Evolutionary conservation across 2,329 filamentous ascomycete species (phyloP).

Genomic region (Neurospora sp.): DNA sequence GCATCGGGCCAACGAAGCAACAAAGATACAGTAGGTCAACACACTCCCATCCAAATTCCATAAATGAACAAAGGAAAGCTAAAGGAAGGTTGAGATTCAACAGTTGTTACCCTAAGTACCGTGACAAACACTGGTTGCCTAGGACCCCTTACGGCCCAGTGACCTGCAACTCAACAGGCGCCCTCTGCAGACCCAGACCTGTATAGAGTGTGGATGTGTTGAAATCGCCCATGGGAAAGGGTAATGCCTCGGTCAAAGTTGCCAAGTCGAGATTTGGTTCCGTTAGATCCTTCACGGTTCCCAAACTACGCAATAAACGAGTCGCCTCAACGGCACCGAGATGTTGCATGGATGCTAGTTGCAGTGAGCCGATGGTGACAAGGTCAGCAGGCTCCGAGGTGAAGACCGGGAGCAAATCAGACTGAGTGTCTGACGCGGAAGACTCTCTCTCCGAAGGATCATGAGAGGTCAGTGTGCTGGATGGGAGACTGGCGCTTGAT

Average conservation of each 20-base stretch:
- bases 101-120: not conserved
- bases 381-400: slow-evolving; percentile 11
- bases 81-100: not conserved
- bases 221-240: slow-evolving; percentile 1
- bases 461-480: not conserved
- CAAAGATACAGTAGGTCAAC: not conserved
- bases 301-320: slow-evolving; percentile 6
- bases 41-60: not conserved
- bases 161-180: not conserved
- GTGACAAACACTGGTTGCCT: not conserved
- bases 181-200: not conserved
- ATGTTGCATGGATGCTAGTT: slow-evolving; percentile 15
- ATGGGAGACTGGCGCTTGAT: slow-evolving; percentile 5
- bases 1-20: not conserved
- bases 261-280: not conserved
- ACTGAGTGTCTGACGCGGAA: slow-evolving; percentile 1
- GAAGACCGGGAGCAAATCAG: slow-evolving; percentile 8
- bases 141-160: not conserved
- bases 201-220: not conserved
- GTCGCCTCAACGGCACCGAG: slow-evolving; percentile 9
- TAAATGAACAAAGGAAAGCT: not conserved
- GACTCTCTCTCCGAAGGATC: slow-evolving; percentile 1
- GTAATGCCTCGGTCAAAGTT: slow-evolving; percentile 1
- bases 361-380: slow-evolving; percentile 12
- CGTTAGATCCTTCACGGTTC: not conserved